Conservation (phyloP, 495 filamentous ascomycete genomes). For the Penicillium goetzii region DNA sequence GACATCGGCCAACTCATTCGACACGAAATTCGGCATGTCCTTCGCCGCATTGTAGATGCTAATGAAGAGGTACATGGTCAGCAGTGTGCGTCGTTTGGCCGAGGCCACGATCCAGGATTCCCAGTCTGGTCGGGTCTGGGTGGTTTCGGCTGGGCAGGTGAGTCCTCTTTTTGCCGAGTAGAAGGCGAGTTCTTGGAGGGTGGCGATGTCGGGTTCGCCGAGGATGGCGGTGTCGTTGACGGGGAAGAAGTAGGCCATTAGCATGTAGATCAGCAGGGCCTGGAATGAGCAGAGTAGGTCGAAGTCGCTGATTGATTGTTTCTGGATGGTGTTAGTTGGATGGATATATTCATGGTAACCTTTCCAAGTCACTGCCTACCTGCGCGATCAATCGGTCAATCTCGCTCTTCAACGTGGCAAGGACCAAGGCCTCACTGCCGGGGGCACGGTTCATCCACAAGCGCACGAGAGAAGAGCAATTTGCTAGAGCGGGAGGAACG, state of each 20-base stretch:
- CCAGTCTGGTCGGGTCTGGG: constrained; percentile 44
- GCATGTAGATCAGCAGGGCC: constrained; percentile 52
- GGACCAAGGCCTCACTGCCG: constrained; percentile 44
- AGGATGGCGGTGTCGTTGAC: constrained; percentile 19
- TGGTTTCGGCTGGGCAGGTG: constrained; percentile 42
- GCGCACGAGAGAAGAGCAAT: constrained; percentile 48
- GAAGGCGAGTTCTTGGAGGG: constrained; percentile 52
- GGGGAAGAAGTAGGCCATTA: constrained; percentile 47
- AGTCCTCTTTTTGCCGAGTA: constrained; percentile 43
- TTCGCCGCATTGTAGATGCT: constrained; percentile 46
- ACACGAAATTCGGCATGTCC: constrained; percentile 45
- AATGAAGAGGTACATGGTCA: constrained; percentile 53
- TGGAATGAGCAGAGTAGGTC: constrained; percentile 48
- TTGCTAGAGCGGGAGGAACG: constrained; percentile 38
- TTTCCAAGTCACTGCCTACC: constrained; percentile 10
- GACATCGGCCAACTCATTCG: constrained; percentile 41
- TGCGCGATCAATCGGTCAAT: constrained; percentile 38
- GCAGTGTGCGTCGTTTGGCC: constrained; percentile 50
- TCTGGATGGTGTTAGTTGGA: neutral
- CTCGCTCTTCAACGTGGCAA: constrained; percentile 38
- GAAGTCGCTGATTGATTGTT: constrained; percentile 27
- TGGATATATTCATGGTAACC: neutral
- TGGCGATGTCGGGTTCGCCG: constrained; percentile 43
- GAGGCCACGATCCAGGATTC: constrained; percentile 54
- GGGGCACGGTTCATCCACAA: constrained; percentile 44